Evolutionary conservation across 2,329 filamentous ascomycete genomes (phyloP), one percentile per base, ranked within the genome.

Genomic region (Pyrenophora tritici-repentis): DNA sequence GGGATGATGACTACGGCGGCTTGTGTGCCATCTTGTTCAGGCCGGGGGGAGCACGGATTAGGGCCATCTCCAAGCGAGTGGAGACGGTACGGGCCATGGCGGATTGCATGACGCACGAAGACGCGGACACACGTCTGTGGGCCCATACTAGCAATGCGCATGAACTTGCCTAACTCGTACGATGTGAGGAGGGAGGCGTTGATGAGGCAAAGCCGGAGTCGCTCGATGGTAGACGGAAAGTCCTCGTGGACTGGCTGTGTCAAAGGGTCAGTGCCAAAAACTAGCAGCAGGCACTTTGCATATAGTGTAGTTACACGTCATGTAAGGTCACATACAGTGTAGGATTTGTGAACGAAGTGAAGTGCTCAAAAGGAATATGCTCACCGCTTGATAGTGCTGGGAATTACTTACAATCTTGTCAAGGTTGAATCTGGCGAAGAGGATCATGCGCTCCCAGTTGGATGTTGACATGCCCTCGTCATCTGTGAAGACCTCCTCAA

Each of bases 141-240:
- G 3, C 38, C 33, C 16, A 29, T 12, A 1, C 26, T 13, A 6
- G 31, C 31, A 13, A 56, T 12, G 1, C 16, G n/a, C 1, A 14
- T 26, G 8, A 49, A 49, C 35, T 51, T 26, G 0, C 13, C 31
- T 10, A 35, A 10, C 10, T 59, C 56, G 4, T 17, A 18, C 3
- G 31, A 10, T 6, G 47, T 51, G 3, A 58, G 33, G 2, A 48
- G 17, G 2, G 32, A 16, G 1, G 47, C 35, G 12, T 50, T 54
- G 14, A 56, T 24, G 1, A 59, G 44, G 7, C 42, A 32, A 0
- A 59, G 39, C 6, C 56, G 56, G 2, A 56, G 26, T 13, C 47
- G 35, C 16, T 59, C 56, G 8, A 59, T 44, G 1, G 50, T 56
- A 2, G 45, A 47, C 0, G 46, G 43, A 7, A 59, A 59, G 35